phyloP scores from a whole-genome alignment of 345 rosid species.

The Linum trigynum region DNA sequence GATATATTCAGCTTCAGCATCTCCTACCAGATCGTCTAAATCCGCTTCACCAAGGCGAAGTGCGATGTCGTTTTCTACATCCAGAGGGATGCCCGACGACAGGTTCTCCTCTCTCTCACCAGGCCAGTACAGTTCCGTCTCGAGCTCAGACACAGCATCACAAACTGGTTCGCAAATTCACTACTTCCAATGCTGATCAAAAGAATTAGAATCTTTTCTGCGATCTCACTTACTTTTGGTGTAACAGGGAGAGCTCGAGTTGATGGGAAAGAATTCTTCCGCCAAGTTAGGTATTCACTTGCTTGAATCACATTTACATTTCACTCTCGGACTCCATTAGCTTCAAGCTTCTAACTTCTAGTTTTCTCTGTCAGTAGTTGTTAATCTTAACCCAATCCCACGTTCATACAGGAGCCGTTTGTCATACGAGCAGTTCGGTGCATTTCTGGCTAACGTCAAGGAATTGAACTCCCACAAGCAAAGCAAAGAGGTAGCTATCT shows the following conservation, averaged over 20 bases:
- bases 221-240: no score
- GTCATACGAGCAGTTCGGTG: conserved; percentile 87
- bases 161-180: conserved; percentile 43
- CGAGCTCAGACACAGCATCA: conserved; percentile 52
- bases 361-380: not conserved
- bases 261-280: conserved; percentile 94
- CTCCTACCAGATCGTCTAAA: conserved; percentile 68
- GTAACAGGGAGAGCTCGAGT: conserved; percentile 63
- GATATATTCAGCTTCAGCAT: conserved; percentile 57
- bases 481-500: conserved; percentile 58
- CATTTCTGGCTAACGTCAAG: conserved; percentile 85
- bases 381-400: not conserved
- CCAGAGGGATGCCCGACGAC: conserved; percentile 66
- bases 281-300: conserved; percentile 73
- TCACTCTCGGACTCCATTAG: no score
- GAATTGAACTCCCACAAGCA: conserved; percentile 89
- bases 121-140: conserved; percentile 14
- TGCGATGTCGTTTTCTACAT: conserved; percentile 64
- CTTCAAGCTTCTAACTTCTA: no score
- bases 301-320: not conserved
- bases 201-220: not conserved
- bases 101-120: conserved; percentile 24
- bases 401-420: conserved; percentile 47
- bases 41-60: conserved; percentile 72
- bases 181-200: not conserved